These are phyloP conservation scores for Hortiboletus campestris DNA, from an alignment of 768 basidiomycete genomes.

Conservation along the genomic window DNA sequence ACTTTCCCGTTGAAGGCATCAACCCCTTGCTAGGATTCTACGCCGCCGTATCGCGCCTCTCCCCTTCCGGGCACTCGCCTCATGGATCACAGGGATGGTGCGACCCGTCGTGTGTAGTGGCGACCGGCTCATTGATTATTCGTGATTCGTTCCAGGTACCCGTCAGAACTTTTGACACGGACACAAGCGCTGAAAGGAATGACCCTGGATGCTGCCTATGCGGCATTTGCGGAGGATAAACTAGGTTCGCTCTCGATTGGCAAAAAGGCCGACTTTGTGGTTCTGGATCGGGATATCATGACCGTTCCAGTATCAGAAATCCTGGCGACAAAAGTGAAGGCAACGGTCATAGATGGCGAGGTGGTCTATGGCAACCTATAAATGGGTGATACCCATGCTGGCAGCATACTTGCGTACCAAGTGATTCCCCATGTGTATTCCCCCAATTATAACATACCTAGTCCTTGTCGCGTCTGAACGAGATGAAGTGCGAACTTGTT, in stretches of 20 bases:
- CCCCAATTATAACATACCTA: background rate
- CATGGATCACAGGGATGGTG: constrained; percentile 85
- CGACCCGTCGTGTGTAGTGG: constrained; percentile 13
- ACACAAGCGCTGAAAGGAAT: constrained; percentile 85
- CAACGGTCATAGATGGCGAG: constrained; percentile 75
- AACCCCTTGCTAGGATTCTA: constrained; percentile 90
- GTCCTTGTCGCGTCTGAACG: background rate
- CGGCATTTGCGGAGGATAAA: constrained; percentile 70
- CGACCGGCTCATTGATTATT: background rate
- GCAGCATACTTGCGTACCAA: background rate
- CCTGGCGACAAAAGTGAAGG: constrained; percentile 58
- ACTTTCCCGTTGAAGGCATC: constrained; percentile 91
- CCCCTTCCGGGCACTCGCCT: constrained; percentile 69
- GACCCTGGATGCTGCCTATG: constrained; percentile 88
- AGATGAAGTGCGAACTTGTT: too few species aligned
- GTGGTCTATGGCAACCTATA: constrained; percentile 54
- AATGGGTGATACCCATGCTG: constrained; percentile 6
- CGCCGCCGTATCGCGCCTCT: constrained; percentile 77
- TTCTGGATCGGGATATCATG: constrained; percentile 83
- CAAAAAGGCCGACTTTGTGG: constrained; percentile 85
- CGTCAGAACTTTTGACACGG: constrained; percentile 72
- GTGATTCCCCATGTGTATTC: background rate
- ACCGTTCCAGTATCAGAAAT: constrained; percentile 58
- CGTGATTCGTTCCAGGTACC: constrained; percentile 54
- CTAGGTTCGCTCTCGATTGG: constrained; percentile 73